phyloP scores from a whole-genome alignment of 306 rosid species.

The Rosa rugosa region DNA sequence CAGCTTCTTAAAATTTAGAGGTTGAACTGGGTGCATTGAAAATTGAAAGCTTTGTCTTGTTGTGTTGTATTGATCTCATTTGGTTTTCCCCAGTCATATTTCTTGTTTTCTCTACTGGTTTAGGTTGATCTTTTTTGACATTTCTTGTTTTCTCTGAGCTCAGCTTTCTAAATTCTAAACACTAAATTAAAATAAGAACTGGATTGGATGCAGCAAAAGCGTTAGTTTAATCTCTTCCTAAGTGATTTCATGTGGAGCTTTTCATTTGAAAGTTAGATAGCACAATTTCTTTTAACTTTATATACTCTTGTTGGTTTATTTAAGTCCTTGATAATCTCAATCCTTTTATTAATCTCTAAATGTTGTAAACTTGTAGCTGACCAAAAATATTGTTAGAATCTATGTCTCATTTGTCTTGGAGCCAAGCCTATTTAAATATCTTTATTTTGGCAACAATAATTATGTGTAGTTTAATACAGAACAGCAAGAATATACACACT shows the following conservation, averaged over 20 bases:
- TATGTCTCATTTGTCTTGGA: not conserved
- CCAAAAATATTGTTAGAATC: not conserved
- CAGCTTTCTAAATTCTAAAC: not conserved
- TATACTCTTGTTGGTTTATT: not conserved
- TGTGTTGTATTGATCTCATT: not conserved
- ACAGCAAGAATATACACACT: not conserved
- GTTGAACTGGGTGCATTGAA: not conserved
- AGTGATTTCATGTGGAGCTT: not conserved
- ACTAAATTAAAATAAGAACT: not conserved
- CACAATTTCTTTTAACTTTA: not conserved
- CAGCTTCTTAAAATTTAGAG: not conserved
- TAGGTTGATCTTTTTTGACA: conserved; percentile 12
- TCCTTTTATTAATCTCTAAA: not conserved
- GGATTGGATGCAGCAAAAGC: conserved; percentile 3
- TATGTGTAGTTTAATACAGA: not conserved
- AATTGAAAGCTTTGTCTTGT: not conserved
- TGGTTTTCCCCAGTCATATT: not conserved
- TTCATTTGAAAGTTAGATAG: conserved; percentile 11
- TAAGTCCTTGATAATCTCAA: not conserved
- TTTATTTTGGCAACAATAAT: not conserved
- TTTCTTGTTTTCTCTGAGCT: not conserved
- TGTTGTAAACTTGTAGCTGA: not conserved
- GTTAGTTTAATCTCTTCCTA: not conserved
- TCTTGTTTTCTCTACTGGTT: not conserved
- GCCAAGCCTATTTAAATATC: not conserved